Conservation (phyloP, 2,329 filamentous ascomycete species). For the Pestalotiopsis sp. region DNA sequence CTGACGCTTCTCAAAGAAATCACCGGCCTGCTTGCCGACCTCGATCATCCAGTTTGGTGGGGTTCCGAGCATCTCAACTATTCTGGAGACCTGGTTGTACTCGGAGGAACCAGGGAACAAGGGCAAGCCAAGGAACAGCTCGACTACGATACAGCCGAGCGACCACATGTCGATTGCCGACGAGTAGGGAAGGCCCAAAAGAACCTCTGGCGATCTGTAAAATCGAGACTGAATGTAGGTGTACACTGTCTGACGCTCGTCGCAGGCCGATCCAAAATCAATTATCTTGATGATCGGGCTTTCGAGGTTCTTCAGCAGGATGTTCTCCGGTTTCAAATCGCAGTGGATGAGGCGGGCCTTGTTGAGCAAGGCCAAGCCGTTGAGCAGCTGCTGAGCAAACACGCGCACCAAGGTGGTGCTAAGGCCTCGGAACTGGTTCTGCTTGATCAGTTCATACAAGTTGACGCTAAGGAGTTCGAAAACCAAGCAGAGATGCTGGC, state of each 20-base stretch:
- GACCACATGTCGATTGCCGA: conserved; percentile 99
- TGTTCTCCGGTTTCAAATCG: conserved; percentile 97
- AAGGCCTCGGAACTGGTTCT: conserved; percentile 96
- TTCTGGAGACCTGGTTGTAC: conserved; percentile 96
- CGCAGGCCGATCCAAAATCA: conserved; percentile 97
- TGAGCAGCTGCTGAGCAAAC: conserved; percentile 95
- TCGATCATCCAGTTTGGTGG: conserved; percentile 99
- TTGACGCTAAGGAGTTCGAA: conserved; percentile 98
- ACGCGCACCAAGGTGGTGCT: conserved; percentile 97
- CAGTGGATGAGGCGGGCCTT: conserved; percentile 98
- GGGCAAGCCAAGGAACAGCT: conserved; percentile 91
- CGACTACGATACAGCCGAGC: conserved; percentile 95
- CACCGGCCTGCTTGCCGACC: conserved; percentile 95
- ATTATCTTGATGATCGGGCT: conserved; percentile 99
- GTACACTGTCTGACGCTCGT: conserved; percentile 97
- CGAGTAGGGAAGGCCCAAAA: conserved; percentile 94
- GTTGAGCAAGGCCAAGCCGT: conserved; percentile 87
- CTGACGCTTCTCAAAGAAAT: conserved; percentile 91
- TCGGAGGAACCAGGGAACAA: conserved; percentile 97
- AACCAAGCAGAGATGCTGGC: conserved; percentile 93
- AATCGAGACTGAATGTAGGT: conserved; percentile 99
- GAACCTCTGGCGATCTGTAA: conserved; percentile 93
- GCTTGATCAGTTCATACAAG: conserved; percentile 97
- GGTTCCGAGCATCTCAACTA: conserved; percentile 96
- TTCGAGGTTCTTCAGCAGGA: conserved; percentile 94